These are phyloP conservation scores for Penicillium nucicola DNA, from an alignment of 495 filamentous ascomycete species.

Conservation along the genomic window DNA sequence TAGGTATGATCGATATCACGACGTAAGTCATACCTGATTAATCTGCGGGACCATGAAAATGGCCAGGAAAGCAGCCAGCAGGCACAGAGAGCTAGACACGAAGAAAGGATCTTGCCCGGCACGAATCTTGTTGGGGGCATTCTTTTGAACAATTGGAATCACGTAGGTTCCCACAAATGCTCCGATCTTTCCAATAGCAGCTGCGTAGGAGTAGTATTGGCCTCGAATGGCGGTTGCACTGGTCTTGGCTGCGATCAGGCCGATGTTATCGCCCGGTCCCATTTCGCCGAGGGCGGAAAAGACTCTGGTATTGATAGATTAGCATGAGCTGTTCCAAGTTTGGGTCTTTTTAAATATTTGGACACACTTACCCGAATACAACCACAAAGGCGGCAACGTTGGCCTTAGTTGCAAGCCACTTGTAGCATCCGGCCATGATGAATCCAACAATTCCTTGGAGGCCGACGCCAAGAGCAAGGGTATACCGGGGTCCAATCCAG, in stretches of 20 bases:
- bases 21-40: constrained; percentile 51
- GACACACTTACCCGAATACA: constrained; percentile 53
- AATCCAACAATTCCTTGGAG: constrained; percentile 77
- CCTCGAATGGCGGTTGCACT: constrained; percentile 82
- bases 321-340: background rate
- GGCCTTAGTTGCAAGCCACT: constrained; percentile 53
- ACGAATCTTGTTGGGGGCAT: constrained; percentile 56
- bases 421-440: constrained; percentile 79
- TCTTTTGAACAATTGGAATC: constrained; percentile 66
- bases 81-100: constrained; percentile 61
- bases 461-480: constrained; percentile 63
- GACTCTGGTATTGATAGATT: constrained; percentile 45
- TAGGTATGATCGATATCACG: too few species aligned
- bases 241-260: constrained; percentile 81
- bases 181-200: constrained; percentile 81
- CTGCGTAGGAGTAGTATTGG: constrained; percentile 89
- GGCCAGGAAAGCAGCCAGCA: constrained; percentile 60
- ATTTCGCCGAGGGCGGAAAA: constrained; percentile 82
- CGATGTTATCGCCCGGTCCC: constrained; percentile 90
- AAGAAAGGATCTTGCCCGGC: constrained; percentile 81
- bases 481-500: constrained; percentile 69
- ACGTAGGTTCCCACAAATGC: constrained; percentile 88
- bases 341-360: too few species aligned
- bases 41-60: constrained; percentile 61
- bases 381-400: constrained; percentile 76